Evolutionary conservation across 2,329 filamentous ascomycete species (phyloP).

Genomic region (Diaporthe ampelina): DNA sequence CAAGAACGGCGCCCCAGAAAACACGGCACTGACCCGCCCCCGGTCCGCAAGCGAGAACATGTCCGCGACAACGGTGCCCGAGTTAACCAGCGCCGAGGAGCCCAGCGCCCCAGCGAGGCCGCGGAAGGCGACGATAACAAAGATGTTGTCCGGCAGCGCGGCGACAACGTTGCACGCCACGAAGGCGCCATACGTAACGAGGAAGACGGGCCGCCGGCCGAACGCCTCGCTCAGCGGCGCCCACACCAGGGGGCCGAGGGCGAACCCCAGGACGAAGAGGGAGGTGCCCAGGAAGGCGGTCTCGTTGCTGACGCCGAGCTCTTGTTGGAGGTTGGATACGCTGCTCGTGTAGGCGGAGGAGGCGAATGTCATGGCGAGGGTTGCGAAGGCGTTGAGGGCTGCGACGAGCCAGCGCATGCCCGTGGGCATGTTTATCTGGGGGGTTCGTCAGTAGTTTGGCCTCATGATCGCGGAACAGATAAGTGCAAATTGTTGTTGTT

Average conservation of each 20-base stretch:
- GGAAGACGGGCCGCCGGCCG: conserved; percentile 51
- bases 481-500: too few relatives aligned
- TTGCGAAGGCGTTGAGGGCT: conserved; percentile 44
- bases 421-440: conserved; percentile 38
- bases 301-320: conserved; percentile 58
- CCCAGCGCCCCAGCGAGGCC: conserved; percentile 31
- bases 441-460: background rate
- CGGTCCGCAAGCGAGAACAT: conserved; percentile 65
- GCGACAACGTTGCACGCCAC: conserved; percentile 32
- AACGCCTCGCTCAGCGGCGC: conserved; percentile 73
- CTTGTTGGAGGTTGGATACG: conserved; percentile 53
- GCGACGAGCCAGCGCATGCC: conserved; percentile 57
- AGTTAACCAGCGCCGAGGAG: conserved; percentile 56
- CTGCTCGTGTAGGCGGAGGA: conserved; percentile 64
- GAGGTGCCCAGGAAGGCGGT: conserved; percentile 63
- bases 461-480: too few relatives aligned
- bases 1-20: conserved; percentile 44
- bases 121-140: conserved; percentile 36
- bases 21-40: conserved; percentile 61
- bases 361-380: conserved; percentile 58
- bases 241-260: conserved; percentile 69
- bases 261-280: conserved; percentile 70
- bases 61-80: conserved; percentile 71
- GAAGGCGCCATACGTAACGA: conserved; percentile 37
- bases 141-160: conserved; percentile 34